Conservation (phyloP, 2,329 filamentous ascomycete species). For the Plectosphaerella sp. region DNA sequence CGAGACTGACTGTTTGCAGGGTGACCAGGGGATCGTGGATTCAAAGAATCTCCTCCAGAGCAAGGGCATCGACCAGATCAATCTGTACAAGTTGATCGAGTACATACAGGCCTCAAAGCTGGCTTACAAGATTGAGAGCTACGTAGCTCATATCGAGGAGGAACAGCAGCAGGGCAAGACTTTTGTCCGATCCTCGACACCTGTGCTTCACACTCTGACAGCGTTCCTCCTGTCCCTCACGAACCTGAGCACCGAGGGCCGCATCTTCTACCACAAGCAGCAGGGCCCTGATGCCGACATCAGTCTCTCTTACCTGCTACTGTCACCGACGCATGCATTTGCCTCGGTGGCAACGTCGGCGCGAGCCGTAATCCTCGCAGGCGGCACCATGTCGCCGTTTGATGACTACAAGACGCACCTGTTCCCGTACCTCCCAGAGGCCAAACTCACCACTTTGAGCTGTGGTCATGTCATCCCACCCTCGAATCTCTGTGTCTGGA, state of each 20-base stretch:
- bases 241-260: conserved; percentile 72
- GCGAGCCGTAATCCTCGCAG: conserved; percentile 82
- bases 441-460: conserved; percentile 73
- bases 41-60: conserved; percentile 69
- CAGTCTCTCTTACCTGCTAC: conserved; percentile 75
- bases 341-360: conserved; percentile 80
- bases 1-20: conserved; percentile 21
- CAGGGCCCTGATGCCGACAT: conserved; percentile 37
- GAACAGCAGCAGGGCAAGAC: conserved; percentile 19
- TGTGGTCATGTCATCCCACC: conserved; percentile 91
- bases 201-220: conserved; percentile 50
- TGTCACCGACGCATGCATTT: conserved; percentile 90
- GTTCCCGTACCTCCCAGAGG: conserved; percentile 66
- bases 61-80: conserved; percentile 92
- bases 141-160: conserved; percentile 60
- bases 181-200: conserved; percentile 33
- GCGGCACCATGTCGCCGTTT: conserved; percentile 97
- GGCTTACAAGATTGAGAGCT: conserved; percentile 91
- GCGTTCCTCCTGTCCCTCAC: conserved; percentile 76
- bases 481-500: conserved; percentile 74
- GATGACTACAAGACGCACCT: conserved; percentile 83
- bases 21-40: conserved; percentile 63
- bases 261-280: conserved; percentile 58
- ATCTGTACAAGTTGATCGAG: conserved; percentile 79
- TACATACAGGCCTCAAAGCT: conserved; percentile 92